Evolutionary conservation across 2,329 filamentous ascomycete species (phyloP).

Genomic region (Fusarium albosuccineum): DNA sequence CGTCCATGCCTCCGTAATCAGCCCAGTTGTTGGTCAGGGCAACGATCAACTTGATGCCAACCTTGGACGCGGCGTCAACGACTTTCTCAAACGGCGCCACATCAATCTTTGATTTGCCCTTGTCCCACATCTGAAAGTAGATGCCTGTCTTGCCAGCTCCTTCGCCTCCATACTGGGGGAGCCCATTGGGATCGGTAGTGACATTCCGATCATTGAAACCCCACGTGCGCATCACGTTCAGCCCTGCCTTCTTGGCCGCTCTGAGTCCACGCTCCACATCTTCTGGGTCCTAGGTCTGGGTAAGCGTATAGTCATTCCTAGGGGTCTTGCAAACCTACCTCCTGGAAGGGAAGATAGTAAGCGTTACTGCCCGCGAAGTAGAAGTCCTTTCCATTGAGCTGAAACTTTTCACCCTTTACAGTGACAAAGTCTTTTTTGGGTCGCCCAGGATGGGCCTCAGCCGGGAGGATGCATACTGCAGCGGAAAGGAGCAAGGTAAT

Average conservation of each 20-base stretch:
- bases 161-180: conserved; percentile 60
- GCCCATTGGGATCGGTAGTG: conserved; percentile 19
- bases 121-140: conserved; percentile 20
- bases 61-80: conserved; percentile 55
- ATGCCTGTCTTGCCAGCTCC: conserved; percentile 63
- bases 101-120: conserved; percentile 31
- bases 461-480: conserved; percentile 1
- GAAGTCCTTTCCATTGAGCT: conserved; percentile 58
- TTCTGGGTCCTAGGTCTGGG: conserved; percentile 56
- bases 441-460: conserved; percentile 4
- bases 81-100: conserved; percentile 25
- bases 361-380: conserved; percentile 68
- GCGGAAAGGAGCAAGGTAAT: conserved; percentile 9
- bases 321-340: neutral
- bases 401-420: conserved; percentile 47
- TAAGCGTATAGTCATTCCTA: neutral
- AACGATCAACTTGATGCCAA: conserved; percentile 66
- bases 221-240: conserved; percentile 30
- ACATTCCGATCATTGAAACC: conserved; percentile 33
- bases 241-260: conserved; percentile 28
- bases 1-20: conserved; percentile 71
- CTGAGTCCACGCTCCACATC: conserved; percentile 21
- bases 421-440: conserved; percentile 46
- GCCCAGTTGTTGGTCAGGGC: conserved; percentile 71
- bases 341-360: conserved; percentile 61